A percentile compares a stretch with the other conserved stretches of the same genome.
Evolutionary conservation across 495 filamentous ascomycete species (phyloP).

Genomic region (Hyaloscypha hepaticicola): DNA sequence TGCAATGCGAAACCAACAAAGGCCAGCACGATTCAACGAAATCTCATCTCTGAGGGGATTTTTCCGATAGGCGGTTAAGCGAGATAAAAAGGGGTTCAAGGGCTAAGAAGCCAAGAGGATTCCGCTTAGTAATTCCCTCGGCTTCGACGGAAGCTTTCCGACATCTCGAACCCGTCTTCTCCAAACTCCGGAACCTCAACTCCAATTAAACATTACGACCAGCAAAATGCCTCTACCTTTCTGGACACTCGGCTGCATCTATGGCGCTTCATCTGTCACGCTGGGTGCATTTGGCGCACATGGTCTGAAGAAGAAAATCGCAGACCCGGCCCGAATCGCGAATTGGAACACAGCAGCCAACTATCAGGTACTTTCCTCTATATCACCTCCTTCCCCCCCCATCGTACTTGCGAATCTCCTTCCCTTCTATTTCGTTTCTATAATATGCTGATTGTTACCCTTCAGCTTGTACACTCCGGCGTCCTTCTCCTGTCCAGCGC

Average conservation of each 20-base stretch:
- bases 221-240: slow-evolving; percentile 35
- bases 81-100: background rate
- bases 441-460: background rate
- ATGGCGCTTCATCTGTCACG: slow-evolving; percentile 56
- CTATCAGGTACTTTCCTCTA: slow-evolving; percentile 53
- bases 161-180: background rate
- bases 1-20: too few relatives aligned
- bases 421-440: background rate
- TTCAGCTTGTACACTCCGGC: slow-evolving; percentile 56
- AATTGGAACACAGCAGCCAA: slow-evolving; percentile 60
- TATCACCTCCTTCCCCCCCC: background rate
- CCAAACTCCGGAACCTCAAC: background rate
- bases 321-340: slow-evolving; percentile 51
- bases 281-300: slow-evolving; percentile 65
- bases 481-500: slow-evolving; percentile 51
- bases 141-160: background rate
- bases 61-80: too few relatives aligned
- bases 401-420: too few relatives aligned
- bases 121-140: background rate
- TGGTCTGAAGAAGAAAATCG: slow-evolving; percentile 55
- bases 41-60: too few relatives aligned
- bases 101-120: background rate
- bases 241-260: slow-evolving; percentile 59
- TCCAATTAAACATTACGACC: background rate
- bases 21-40: too few relatives aligned